phyloP scores from a whole-genome alignment of 805 yeast species.

The Yamadazyma tumulicola region DNA sequence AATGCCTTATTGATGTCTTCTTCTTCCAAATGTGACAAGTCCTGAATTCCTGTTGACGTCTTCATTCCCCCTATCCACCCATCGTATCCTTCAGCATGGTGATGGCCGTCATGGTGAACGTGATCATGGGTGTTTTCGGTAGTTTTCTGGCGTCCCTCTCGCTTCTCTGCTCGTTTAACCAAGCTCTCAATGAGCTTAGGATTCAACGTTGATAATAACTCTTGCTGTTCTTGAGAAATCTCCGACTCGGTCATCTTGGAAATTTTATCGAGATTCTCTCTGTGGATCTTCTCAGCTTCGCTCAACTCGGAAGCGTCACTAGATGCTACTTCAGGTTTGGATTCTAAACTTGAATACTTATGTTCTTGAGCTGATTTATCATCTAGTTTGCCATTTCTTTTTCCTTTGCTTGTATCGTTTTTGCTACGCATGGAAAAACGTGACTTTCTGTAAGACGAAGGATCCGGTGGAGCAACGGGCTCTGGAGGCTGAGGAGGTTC shows the following conservation, averaged over 20 bases:
- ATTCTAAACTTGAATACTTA: neutral
- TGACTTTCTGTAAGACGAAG: conserved; percentile 24
- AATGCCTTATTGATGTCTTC: conserved; percentile 36
- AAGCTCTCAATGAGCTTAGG: conserved; percentile 63
- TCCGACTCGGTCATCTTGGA: conserved; percentile 64
- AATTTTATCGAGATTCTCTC: conserved; percentile 65
- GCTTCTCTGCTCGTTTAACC: conserved; percentile 52
- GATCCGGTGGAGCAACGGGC: conserved; percentile 21
- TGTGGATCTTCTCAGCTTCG: conserved; percentile 72
- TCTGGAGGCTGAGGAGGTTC: conserved; percentile 31
- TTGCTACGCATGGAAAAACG: conserved; percentile 1
- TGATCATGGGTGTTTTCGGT: conserved; percentile 19
- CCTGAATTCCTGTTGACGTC: conserved; percentile 29
- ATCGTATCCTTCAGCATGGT: conserved; percentile 39
- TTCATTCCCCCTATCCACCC: conserved; percentile 43
- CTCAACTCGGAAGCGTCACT: conserved; percentile 18
- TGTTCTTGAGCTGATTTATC: neutral
- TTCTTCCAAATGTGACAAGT: conserved; percentile 30
- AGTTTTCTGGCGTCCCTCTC: conserved; percentile 20
- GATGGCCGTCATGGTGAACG: conserved; percentile 15
- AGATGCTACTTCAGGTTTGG: neutral
- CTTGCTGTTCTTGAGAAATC: conserved; percentile 60
- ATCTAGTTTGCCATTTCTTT: neutral
- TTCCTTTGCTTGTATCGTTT: neutral
- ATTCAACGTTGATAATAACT: conserved; percentile 61